Evolutionary conservation across 2,329 filamentous ascomycete species (phyloP).

Genomic region (Karstenula rhodostoma): DNA sequence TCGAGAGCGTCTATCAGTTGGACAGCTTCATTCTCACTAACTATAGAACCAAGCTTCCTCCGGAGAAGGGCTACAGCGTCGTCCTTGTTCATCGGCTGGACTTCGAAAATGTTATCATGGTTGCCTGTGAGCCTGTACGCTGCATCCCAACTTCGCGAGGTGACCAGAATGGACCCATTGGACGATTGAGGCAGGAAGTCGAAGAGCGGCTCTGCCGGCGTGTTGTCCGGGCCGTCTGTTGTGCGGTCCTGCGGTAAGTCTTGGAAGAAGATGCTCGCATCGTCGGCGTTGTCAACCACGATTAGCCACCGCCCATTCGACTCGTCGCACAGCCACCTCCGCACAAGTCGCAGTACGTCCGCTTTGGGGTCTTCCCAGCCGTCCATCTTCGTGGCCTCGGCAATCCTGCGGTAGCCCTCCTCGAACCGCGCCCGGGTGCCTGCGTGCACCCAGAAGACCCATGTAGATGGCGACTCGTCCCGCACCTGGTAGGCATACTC

Average conservation of each 20-base stretch:
- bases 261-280: slow-evolving; percentile 19
- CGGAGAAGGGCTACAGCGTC: slow-evolving; percentile 20
- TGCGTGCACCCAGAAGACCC: slow-evolving; percentile 29
- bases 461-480: slow-evolving; percentile 17
- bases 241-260: background rate
- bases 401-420: slow-evolving; percentile 25
- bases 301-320: slow-evolving; percentile 27
- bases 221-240: slow-evolving; percentile 5
- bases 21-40: background rate
- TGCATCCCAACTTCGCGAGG: slow-evolving; percentile 20
- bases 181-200: slow-evolving; percentile 28
- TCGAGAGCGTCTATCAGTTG: slow-evolving; percentile 15
- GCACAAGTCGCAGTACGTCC: slow-evolving; percentile 23
- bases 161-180: slow-evolving; percentile 25
- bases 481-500: slow-evolving; percentile 21
- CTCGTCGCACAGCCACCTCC: slow-evolving; percentile 24
- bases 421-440: slow-evolving; percentile 21
- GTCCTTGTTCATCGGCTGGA: slow-evolving; percentile 20
- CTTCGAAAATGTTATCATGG: slow-evolving; percentile 18
- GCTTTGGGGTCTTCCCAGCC: slow-evolving; percentile 21
- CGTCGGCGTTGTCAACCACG: slow-evolving; percentile 34
- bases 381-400: slow-evolving; percentile 16
- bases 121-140: slow-evolving; percentile 19
- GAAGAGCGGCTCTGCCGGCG: background rate
- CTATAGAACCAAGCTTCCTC: slow-evolving; percentile 18